Evolutionary conservation across 2,329 filamentous ascomycete genomes (phyloP).

Genomic region (Camillea tinctor): DNA sequence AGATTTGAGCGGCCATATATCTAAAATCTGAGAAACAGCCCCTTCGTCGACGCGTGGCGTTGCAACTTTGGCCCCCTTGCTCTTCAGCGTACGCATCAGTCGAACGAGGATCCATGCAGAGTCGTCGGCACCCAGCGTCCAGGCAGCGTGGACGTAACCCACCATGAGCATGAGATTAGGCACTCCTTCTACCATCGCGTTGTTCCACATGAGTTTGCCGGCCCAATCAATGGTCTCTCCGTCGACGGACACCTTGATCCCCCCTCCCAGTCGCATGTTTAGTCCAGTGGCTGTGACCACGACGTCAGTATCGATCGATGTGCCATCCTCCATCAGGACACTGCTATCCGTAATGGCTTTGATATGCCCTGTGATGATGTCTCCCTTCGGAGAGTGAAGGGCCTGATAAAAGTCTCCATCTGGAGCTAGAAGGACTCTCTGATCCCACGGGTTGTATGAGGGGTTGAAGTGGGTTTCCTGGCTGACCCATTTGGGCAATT

Average conservation of each 20-base stretch:
- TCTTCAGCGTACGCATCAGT: slow-evolving; percentile 49
- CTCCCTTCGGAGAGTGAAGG: slow-evolving; percentile 33
- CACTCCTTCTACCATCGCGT: slow-evolving; percentile 59
- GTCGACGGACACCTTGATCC: slow-evolving; percentile 51
- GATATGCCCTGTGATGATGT: slow-evolving; percentile 47
- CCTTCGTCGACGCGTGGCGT: slow-evolving; percentile 42
- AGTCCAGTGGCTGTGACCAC: slow-evolving; percentile 67
- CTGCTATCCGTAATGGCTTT: slow-evolving; percentile 41
- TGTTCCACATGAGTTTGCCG: slow-evolving; percentile 55
- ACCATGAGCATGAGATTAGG: slow-evolving; percentile 59
- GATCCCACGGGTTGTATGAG: slow-evolving; percentile 61
- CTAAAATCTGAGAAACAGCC: slow-evolving; percentile 5
- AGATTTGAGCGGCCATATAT: slow-evolving; percentile 17
- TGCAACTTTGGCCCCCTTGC: slow-evolving; percentile 40
- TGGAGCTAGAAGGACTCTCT: slow-evolving; percentile 61
- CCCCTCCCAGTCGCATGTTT: slow-evolving; percentile 53
- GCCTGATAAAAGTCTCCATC: slow-evolving; percentile 47
- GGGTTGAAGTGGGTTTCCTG: slow-evolving; percentile 56
- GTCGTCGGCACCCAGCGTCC: slow-evolving; percentile 61
- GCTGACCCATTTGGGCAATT: slow-evolving; percentile 48
- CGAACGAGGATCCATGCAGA: slow-evolving; percentile 49
- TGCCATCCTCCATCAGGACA: slow-evolving; percentile 44
- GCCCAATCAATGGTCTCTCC: slow-evolving; percentile 41
- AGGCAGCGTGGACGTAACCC: slow-evolving; percentile 60
- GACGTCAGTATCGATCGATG: slow-evolving; percentile 53